A percentile compares a stretch with the other conserved stretches of the same genome.
Evolutionary conservation across 2,329 filamentous ascomycete genomes (phyloP).

Genomic region (Neoarthrinium moseri): DNA sequence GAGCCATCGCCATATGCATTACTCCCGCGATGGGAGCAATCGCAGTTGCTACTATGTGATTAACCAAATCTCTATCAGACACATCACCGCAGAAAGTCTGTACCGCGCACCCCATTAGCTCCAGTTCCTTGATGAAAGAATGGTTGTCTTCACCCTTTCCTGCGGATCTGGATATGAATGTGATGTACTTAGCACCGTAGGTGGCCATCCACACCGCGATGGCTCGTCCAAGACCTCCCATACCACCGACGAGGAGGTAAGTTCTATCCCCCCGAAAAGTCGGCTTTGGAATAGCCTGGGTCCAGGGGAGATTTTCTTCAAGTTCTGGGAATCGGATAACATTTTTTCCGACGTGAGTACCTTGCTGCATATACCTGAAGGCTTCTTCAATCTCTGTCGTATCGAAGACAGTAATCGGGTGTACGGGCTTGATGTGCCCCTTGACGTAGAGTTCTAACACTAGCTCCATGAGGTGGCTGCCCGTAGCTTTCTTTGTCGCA

Average conservation of each 20-base stretch:
- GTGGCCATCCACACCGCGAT: conserved; percentile 6
- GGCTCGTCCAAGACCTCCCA: conserved; percentile 8
- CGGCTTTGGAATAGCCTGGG: not conserved
- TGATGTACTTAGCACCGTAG: conserved; percentile 5
- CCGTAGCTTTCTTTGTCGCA: not conserved
- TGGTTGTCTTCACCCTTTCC: not conserved
- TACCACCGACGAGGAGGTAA: conserved; percentile 8
- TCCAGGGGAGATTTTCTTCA: too few species aligned
- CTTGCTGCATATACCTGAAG: conserved; percentile 31
- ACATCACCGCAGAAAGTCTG: not conserved
- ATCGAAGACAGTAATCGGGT: conserved; percentile 18
- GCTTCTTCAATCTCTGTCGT: conserved; percentile 22
- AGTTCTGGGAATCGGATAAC: conserved; percentile 16
- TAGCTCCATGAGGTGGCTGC: not conserved
- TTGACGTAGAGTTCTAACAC: conserved; percentile 14
- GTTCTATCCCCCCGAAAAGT: not conserved
- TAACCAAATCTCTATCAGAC: not conserved
- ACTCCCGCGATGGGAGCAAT: conserved; percentile 5
- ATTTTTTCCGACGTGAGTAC: conserved; percentile 33
- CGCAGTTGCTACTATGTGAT: not conserved
- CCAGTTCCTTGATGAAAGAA: not conserved
- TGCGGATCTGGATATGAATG: conserved; percentile 5
- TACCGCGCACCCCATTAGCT: conserved; percentile 3
- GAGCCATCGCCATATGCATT: conserved; percentile 4
- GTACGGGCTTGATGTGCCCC: conserved; percentile 15